Conservation (phyloP, 306 rosid species). For the Rosa chinensis region DNA sequence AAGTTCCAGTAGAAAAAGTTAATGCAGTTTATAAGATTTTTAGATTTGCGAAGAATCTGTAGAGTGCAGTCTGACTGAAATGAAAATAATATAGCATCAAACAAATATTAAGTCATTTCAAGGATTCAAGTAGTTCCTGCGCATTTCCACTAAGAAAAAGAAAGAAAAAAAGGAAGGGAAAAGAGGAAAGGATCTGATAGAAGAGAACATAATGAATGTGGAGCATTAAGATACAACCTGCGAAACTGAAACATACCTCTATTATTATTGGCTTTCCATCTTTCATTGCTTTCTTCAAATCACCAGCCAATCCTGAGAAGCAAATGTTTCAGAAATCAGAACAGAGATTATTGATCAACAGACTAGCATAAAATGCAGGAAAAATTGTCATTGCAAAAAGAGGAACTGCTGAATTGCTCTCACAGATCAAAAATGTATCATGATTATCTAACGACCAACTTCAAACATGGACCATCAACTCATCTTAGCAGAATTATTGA, state of each 20-base stretch:
- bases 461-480: conserved; percentile 9
- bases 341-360: conserved; percentile 1
- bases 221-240: neutral
- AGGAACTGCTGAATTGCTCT: conserved; percentile 8
- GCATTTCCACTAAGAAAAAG: neutral
- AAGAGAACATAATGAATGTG: neutral
- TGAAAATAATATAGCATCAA: no score
- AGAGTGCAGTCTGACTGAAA: neutral
- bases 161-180: neutral
- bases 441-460: neutral
- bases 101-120: neutral
- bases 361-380: neutral
- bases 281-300: conserved; percentile 97
- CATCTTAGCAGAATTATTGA: neutral
- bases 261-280: conserved; percentile 98
- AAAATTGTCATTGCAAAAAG: conserved; percentile 2
- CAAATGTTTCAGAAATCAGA: conserved; percentile 25
- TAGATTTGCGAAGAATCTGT: neutral
- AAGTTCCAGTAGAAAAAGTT: neutral
- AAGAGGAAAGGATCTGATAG: neutral
- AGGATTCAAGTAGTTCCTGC: neutral
- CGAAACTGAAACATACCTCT: conserved; percentile 50
- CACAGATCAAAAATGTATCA: conserved; percentile 2
- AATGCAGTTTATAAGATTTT: neutral
- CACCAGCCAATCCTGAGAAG: conserved; percentile 89